These are phyloP conservation scores for Camellia oleifera DNA, from an alignment of 179 eudicot species.

Conservation along the genomic window DNA sequence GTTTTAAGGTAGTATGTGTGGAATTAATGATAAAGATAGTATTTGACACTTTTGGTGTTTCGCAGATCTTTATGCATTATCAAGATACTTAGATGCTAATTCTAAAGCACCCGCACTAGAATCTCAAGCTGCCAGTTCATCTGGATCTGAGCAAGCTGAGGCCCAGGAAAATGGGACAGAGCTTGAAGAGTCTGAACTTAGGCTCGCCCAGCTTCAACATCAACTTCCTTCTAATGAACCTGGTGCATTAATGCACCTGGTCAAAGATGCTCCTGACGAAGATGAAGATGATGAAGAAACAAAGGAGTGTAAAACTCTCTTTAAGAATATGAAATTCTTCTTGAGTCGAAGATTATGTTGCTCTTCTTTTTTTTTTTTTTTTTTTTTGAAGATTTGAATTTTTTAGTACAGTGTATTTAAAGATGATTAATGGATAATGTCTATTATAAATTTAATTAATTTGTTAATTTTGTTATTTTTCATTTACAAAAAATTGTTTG, in stretches of 20 bases:
- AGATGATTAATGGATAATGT: no score
- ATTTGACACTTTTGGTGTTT: conserved; percentile 13
- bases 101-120: conserved; percentile 29
- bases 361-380: no score
- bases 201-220: conserved; percentile 89
- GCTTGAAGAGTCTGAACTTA: conserved; percentile 65
- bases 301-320: conserved; percentile 66
- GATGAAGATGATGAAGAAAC: conserved; percentile 82
- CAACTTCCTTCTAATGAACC: conserved; percentile 83
- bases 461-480: no score
- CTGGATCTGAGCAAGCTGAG: conserved; percentile 36
- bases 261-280: conserved; percentile 53
- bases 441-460: no score
- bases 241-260: conserved; percentile 82
- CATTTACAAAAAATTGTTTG: no score
- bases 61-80: conserved; percentile 85
- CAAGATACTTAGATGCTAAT: conserved; percentile 60
- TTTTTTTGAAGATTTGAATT: no score
- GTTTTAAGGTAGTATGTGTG: neutral
- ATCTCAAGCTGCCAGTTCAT: conserved; percentile 18
- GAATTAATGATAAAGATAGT: neutral
- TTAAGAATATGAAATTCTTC: conserved; percentile 70
- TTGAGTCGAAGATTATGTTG: conserved; percentile 45
- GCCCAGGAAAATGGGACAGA: conserved; percentile 26
- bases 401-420: no score